A percentile compares a stretch with the other conserved stretches of the same genome.
Evolutionary conservation across 2,329 filamentous ascomycete species (phyloP).

Genomic region (Apiospora phragmitis): DNA sequence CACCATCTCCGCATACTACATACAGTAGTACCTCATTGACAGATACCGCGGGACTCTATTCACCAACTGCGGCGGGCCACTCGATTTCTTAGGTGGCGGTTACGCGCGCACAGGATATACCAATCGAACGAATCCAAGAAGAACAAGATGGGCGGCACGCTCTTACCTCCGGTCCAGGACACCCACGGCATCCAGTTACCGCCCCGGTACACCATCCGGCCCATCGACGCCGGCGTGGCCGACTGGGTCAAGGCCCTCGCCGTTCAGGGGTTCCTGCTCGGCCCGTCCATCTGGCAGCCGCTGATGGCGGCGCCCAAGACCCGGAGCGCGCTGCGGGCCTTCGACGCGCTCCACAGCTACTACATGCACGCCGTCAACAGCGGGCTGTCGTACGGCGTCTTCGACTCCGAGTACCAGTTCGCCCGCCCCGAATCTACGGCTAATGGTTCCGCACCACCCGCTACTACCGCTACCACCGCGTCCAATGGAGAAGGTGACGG

Average conservation of each 20-base stretch:
- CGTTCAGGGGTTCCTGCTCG: conserved; percentile 11
- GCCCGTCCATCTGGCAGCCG: conserved; percentile 13
- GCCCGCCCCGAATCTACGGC: conserved; percentile 20
- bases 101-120: background rate
- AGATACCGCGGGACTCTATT: background rate
- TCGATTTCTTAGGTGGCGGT: background rate
- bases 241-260: conserved; percentile 13
- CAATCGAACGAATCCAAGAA: background rate
- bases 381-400: conserved; percentile 25
- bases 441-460: background rate
- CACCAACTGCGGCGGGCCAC: too few species aligned
- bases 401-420: conserved; percentile 25
- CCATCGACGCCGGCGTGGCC: conserved; percentile 2
- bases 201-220: conserved; percentile 9
- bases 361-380: conserved; percentile 17
- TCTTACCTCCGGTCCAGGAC: background rate
- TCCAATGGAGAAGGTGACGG: background rate
- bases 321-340: conserved; percentile 6
- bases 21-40: background rate
- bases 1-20: background rate
- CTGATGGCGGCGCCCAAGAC: conserved; percentile 12
- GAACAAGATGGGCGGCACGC: background rate
- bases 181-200: conserved; percentile 12
- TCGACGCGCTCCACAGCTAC: background rate
- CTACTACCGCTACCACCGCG: background rate